Evolutionary conservation across 306 rosid genomes (phyloP).

Genomic region (Sphenostylis stenocarpa): DNA sequence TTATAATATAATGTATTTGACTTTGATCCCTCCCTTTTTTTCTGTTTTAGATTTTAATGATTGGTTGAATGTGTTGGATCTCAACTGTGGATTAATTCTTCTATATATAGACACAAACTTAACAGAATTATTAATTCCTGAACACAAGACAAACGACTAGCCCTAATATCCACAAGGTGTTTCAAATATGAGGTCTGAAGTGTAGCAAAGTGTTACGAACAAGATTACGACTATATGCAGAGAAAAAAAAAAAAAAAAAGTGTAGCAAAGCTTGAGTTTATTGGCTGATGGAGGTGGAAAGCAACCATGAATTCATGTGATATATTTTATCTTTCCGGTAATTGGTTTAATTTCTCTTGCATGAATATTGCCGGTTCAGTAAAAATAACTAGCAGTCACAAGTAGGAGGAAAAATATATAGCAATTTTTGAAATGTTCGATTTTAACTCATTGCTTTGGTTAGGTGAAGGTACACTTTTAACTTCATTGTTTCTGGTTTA

Average conservation of each 20-base stretch:
- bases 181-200: not conserved
- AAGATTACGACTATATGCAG: too few species aligned
- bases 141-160: not conserved
- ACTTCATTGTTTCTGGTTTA: not conserved
- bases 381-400: too few species aligned
- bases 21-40: not conserved
- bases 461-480: not conserved
- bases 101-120: not conserved
- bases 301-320: not conserved
- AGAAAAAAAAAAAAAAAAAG: too few species aligned
- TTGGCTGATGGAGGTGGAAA: not conserved
- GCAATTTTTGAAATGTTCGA: not conserved
- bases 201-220: not conserved
- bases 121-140: not conserved
- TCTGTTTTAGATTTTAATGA: not conserved
- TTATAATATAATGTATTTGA: not conserved
- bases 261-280: not conserved
- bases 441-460: too few species aligned
- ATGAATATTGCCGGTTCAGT: too few species aligned
- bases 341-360: not conserved
- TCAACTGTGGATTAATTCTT: not conserved
- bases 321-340: not conserved
- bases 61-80: not conserved
- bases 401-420: not conserved
- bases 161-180: not conserved